Percentiles rank a stretch among this genome's conserved stretches.
These are phyloP conservation scores for Endogone sp. DNA, from an alignment of 192 early-diverging fungal genomes.

Conservation along the genomic window DNA sequence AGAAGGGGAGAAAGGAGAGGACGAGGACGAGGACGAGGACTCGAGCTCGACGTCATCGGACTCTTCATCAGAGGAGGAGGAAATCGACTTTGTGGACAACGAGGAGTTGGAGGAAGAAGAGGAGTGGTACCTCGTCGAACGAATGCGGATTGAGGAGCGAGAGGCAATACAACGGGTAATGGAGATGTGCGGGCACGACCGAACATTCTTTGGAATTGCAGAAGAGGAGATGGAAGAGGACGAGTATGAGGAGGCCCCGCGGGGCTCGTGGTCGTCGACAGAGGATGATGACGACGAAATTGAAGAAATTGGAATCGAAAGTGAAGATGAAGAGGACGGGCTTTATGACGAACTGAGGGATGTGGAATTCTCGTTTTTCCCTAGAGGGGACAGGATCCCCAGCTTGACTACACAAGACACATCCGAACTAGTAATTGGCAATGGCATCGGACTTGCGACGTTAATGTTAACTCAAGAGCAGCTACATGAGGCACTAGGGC, in stretches of 20 bases:
- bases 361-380: conserved; percentile 6
- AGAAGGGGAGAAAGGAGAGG: conserved; percentile 14
- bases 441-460: background rate
- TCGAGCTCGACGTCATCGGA: background rate
- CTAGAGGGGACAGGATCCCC: background rate
- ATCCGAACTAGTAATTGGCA: background rate
- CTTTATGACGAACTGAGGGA: conserved; percentile 11
- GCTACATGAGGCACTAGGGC: conserved; percentile 5
- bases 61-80: background rate
- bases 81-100: conserved; percentile 26
- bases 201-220: background rate
- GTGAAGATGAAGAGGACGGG: conserved; percentile 11
- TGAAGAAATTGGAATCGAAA: background rate
- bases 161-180: background rate
- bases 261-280: background rate
- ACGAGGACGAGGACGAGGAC: conserved; percentile 6
- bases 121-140: conserved; percentile 2
- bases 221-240: conserved; percentile 22
- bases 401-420: background rate
- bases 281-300: conserved; percentile 33
- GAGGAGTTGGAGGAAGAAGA: conserved; percentile 32
- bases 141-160: background rate
- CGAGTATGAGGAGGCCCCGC: conserved; percentile 23
- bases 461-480: background rate
- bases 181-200: background rate